These are phyloP conservation scores for Boehmeria nivea DNA, from an alignment of 306 rosid genomes.

Conservation along the genomic window DNA sequence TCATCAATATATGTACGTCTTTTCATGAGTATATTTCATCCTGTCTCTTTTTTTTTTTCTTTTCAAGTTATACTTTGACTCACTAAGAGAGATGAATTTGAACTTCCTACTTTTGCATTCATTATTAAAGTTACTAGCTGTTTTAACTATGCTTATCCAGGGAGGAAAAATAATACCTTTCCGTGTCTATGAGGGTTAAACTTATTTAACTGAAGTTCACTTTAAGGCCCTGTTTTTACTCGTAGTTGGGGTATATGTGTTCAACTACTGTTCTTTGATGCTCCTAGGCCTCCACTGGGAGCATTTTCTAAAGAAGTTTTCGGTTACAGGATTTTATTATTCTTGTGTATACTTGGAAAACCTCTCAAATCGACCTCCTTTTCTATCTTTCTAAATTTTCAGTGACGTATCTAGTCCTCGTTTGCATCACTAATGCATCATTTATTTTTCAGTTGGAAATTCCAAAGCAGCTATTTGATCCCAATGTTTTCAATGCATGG, in stretches of 20 bases:
- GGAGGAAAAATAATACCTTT: too few species aligned
- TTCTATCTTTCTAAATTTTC: neutral
- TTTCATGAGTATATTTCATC: neutral
- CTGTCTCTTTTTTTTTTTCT: neutral
- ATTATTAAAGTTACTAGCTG: neutral
- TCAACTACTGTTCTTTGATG: neutral
- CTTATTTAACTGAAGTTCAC: neutral
- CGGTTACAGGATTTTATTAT: neutral
- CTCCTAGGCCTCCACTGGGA: too few species aligned
- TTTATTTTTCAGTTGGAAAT: constrained; percentile 75
- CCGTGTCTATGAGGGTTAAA: neutral
- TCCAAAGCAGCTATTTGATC: constrained; percentile 86
- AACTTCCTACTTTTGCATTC: neutral
- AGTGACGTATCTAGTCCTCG: neutral
- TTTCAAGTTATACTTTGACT: neutral
- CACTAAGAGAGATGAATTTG: neutral
- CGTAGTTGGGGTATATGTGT: neutral
- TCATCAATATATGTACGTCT: constrained; percentile 87
- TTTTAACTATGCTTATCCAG: too few species aligned
- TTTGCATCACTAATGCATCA: neutral
- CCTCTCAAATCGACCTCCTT: neutral
- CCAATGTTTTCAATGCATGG: constrained; percentile 84
- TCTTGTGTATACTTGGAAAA: constrained; percentile 4
- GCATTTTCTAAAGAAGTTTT: neutral
- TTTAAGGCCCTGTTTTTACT: neutral